Base-by-base conservation (phyloP, 495 filamentous ascomycete genomes). In the Hypoxylon lienhwacheense region DNA sequence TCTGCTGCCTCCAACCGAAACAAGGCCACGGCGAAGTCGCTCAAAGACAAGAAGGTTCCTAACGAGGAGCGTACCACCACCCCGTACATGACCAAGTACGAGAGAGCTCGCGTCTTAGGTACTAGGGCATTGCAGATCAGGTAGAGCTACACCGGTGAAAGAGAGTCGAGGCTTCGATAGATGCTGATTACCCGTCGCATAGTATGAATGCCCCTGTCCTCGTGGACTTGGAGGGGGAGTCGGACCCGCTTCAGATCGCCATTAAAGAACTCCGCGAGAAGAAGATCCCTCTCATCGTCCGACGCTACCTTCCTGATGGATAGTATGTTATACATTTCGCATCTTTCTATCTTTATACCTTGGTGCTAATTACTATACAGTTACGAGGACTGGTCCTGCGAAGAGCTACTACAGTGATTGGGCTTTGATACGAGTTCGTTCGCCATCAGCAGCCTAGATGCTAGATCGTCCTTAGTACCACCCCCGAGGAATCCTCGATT, bases 21-120 rank as follows among this genome's bases (percentile, higher is more conserved):
- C 33, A 79, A 75, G 51, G 69, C 70, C 42, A 55, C 56, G 12
- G 68, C 63, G 34, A 74, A 74, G 64, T 85, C 83, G 56, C 70
- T 83, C 55, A 89, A 89, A 67, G 87, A 90, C 68, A 97, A 93
- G 79, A 91, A 88, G 73, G 88, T 98, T 33, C 81, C 90, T 22
- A 86, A 89, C 56, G 90, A 95, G 45, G 80, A 93, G 76, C 83
- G 93, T 59, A 85, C 81, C 5, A 97, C 95, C 1, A 98, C 93
- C 33, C 95, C 93, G 4, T 98, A 96, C 78, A 95, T 98, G 91
- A 98, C 93, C 61, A 98, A 98, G 74, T 98, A 98, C 73, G 93
- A 98, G 80, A 81, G 84, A 62, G 93, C 93, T 40, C 84, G 93
- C 61, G 88, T 98, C 47, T 76, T 98, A 47, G 93, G 93, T 36